Base-by-base conservation (phyloP, 164 flowering plant genomes). In the Dillenia suffruticosa region DNA sequence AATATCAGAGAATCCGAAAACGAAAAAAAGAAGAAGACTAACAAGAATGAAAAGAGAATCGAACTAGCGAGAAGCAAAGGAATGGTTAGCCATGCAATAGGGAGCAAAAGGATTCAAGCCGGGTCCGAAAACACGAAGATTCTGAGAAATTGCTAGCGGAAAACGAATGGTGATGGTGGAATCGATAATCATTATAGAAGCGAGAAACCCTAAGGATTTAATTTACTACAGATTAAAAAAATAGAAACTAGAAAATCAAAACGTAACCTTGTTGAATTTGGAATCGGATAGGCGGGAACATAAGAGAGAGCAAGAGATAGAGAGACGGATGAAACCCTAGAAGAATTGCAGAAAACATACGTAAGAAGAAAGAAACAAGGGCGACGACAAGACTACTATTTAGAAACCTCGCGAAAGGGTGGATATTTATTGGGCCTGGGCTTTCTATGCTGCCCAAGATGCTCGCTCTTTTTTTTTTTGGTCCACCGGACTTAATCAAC, bases 61-160 rank as follows among this genome's bases (percentile, higher is more conserved):
- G 40, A 70, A 40, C 81, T 88, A 90, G 75, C 88, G 96, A 68
- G 93, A 84, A 64, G 64, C 53, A 17, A 70, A 70, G 71, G 81
- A 84, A 71, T 92, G 81, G 77, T 92, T 78, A 40, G 77, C 89
- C 76, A 88, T 69, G 80, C 86, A 80, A 78, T 74, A 84, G 5
- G 95, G 88, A 59, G 89, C 72, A 59, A 83, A 85, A 26, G 96
- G 98, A 85, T 90, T 93, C 89, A 93, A 79, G 46, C 94, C 96
- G 56, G 98, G 98, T 44, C 98, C 98, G 62, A 84, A 82, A 24
- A 73, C 96, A 47, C 96, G 94, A 49, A 84, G 88, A 70, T 89
- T 92, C 12, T 72, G 67, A 45, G 55, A 48, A 32, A 69, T 48
- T 14, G 65, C 52, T 64, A 81, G 26, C 50, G 79, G 58, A 44